phyloP scores from a whole-genome alignment of 2,329 filamentous ascomycete species.

The Karstenula rhodostoma region DNA sequence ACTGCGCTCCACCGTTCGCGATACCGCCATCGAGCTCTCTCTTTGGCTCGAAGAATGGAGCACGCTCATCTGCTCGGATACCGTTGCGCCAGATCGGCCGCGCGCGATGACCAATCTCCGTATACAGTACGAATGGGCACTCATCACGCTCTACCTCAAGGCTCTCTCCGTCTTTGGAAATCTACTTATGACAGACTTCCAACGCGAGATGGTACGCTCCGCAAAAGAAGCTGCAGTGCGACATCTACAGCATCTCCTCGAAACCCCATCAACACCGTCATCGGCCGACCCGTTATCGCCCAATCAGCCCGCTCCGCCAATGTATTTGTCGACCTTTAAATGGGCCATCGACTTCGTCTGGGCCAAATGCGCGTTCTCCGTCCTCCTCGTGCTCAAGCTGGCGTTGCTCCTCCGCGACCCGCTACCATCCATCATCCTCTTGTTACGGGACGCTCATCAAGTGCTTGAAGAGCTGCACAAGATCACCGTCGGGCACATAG shows the following conservation, averaged over 20 bases:
- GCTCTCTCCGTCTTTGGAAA: slow-evolving; percentile 59
- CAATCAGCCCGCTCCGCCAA: slow-evolving; percentile 15
- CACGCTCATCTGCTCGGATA: slow-evolving; percentile 31
- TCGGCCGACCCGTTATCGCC: slow-evolving; percentile 34
- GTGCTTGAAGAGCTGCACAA: slow-evolving; percentile 55
- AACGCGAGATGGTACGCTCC: slow-evolving; percentile 58
- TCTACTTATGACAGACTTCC: slow-evolving; percentile 59
- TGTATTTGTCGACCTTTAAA: slow-evolving; percentile 60
- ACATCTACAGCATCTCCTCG: slow-evolving; percentile 59
- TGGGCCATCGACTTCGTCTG: slow-evolving; percentile 67
- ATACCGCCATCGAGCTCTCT: slow-evolving; percentile 37
- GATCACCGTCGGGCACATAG: slow-evolving; percentile 54
- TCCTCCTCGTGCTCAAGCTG: slow-evolving; percentile 62
- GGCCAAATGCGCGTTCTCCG: slow-evolving; percentile 67
- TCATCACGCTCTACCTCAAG: slow-evolving; percentile 62
- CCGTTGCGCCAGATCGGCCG: slow-evolving; percentile 21
- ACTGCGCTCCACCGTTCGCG: slow-evolving; percentile 29
- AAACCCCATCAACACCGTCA: slow-evolving; percentile 25
- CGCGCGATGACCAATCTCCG: slow-evolving; percentile 55
- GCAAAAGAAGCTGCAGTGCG: slow-evolving; percentile 61
- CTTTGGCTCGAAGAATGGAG: slow-evolving; percentile 55
- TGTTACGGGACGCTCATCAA: slow-evolving; percentile 55
- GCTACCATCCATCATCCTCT: slow-evolving; percentile 48
- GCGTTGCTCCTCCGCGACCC: slow-evolving; percentile 58
- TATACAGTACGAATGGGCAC: slow-evolving; percentile 63